Conservation (phyloP, 1,139 yeast species). For the Torulaspora globosa region DNA sequence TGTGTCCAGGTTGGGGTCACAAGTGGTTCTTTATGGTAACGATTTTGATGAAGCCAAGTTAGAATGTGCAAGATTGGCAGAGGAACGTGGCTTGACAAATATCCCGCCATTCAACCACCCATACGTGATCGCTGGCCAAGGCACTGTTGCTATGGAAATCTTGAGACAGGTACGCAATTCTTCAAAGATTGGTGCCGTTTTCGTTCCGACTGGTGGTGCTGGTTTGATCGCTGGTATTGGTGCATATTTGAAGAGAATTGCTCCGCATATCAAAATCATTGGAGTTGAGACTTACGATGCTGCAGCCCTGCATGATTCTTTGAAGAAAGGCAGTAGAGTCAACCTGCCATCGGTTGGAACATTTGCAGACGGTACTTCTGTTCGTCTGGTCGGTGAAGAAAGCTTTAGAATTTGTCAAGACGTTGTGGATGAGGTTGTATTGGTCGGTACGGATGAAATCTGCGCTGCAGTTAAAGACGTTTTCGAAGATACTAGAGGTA, state of each 20-base stretch:
- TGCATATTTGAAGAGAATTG: conserved; percentile 83
- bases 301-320: conserved; percentile 79
- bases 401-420: conserved; percentile 77
- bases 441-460: conserved; percentile 88
- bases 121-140: conserved; percentile 98
- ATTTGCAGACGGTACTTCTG: conserved; percentile 99
- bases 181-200: conserved; percentile 76
- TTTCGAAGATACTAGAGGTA: conserved; percentile 89
- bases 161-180: conserved; percentile 69
- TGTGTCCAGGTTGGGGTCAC: conserved; percentile 88
- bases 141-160: conserved; percentile 91
- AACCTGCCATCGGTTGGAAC: conserved; percentile 73
- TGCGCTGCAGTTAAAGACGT: conserved; percentile 97
- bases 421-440: conserved; percentile 81
- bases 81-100: conserved; percentile 70
- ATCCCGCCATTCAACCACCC: conserved; percentile 99
- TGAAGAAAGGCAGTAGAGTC: conserved; percentile 52
- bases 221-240: conserved; percentile 92
- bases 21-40: conserved; percentile 87
- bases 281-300: conserved; percentile 98
- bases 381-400: conserved; percentile 82
- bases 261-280: conserved; percentile 94
- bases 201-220: conserved; percentile 96
- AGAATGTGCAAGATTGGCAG: conserved; percentile 72
- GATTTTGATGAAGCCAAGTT: conserved; percentile 90